Evolutionary conservation across 2,329 filamentous ascomycete genomes (phyloP), one percentile per base, ranked within the genome.

Genomic region (Dactylonectria estremocensis): DNA sequence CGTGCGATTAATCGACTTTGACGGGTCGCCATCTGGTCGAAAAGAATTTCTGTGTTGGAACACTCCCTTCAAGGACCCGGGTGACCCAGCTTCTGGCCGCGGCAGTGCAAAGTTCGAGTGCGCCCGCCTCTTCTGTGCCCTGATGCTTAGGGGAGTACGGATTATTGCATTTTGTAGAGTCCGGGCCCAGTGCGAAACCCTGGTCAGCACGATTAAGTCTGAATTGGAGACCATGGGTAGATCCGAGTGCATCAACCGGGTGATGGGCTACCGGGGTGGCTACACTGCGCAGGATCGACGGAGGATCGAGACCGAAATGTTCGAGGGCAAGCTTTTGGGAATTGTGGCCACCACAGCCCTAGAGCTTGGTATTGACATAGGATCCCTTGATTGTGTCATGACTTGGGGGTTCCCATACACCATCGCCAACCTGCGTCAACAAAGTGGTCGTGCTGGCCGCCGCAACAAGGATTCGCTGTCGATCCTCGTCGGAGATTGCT

Each of bases 1-100:
- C 70, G 93, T 97, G 14, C 90, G 87, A 65, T 81, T 98, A 50
- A 92, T 95, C 1, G 95, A 98, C 76, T 95, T 93, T 76, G 96
- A 99, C 77, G 96, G 96, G 1, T 97, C 95, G 0, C 96, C 96
- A 0, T 94, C 94, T 6, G 82, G 95, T 0, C 88, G 94, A 22
- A 98, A 98, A 78, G 95, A 98, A 76, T 98, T 98, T 65, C 78
- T 99, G 7, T 98, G 95, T 80, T 99, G 96, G 96, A 98, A 99
- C 75, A 98, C 95, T 0, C 96, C 96, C 0, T 97, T 90, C 80
- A 97, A 95, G 78, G 95, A 98, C 73, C 94, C 95, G 0, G 88
- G 87, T 1, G 95, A 98, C 80, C 93, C 95, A 9, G 90, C 92
- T 0, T 97, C 94, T 74, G 95, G 96, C 1, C 90, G 96, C 65